These are phyloP conservation scores for Taphrina deformans DNA, from an alignment of 1,139 yeast species.

Conservation along the genomic window DNA sequence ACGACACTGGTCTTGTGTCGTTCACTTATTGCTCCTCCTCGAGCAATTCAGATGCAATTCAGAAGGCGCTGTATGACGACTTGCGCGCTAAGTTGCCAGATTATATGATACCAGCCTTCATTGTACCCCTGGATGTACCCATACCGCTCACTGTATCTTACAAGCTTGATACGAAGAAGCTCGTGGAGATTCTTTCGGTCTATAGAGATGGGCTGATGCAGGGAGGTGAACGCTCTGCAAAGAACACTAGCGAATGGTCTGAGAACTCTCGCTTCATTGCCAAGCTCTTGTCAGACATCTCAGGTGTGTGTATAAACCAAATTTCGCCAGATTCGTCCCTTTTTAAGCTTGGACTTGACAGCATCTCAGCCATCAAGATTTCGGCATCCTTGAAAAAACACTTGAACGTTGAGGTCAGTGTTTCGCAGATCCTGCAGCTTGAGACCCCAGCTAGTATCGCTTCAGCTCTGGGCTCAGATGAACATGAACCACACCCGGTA, in stretches of 20 bases:
- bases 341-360: constrained; percentile 40
- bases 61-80: not conserved
- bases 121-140: constrained; percentile 18
- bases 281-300: constrained; percentile 31
- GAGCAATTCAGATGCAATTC: not conserved
- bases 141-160: constrained; percentile 38
- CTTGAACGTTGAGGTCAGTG: not conserved
- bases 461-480: not conserved
- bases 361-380: constrained; percentile 40
- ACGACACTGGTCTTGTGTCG: constrained; percentile 7
- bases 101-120: constrained; percentile 40
- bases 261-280: constrained; percentile 20
- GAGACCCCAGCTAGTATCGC: constrained; percentile 5
- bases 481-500: not conserved
- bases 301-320: constrained; percentile 1
- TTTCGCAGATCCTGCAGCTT: constrained; percentile 18
- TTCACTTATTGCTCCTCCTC: not conserved
- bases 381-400: not conserved
- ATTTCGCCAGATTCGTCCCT: constrained; percentile 34
- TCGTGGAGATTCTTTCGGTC: not conserved
- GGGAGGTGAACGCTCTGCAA: not conserved
- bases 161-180: constrained; percentile 36
- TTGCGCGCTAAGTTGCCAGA: constrained; percentile 34
- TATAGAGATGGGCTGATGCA: not conserved
- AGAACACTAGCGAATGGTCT: not conserved